Evolutionary conservation across 805 yeast species (phyloP), one percentile per base, ranked within the genome.

Genomic region (Metschnikowia shivogae): DNA sequence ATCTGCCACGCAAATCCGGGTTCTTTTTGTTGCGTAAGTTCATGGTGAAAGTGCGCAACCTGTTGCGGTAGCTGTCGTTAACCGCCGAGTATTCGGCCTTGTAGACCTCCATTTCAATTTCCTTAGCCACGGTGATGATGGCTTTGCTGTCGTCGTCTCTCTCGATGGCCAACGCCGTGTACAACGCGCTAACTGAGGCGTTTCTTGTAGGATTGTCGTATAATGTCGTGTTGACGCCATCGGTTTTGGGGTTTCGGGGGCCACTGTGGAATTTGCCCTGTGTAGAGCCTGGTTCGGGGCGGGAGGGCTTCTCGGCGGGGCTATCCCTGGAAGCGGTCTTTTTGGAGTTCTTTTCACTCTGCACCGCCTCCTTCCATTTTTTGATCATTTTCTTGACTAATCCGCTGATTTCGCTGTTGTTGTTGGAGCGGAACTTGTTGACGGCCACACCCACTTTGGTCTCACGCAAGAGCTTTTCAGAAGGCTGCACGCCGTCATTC

Each of bases 381-480:
- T 81, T 78, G 56, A 93, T 89, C 70, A 90, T 86, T 54, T 80
- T 81, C 63, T 86, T 87, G 31, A 92, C 98, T 34, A 86, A 67
- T 2, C 74, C 66, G 10, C 84, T 72, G 37, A 93, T 77, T 54
- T 89, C 95, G 19, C 76, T 50, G 63, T 86, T 87, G 27, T 67
- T 59, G 38, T 82, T 80, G 7, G 86, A 68, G 52, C 96, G 80
- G 58, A 86, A 80, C 65, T 88, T 89, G 69, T 93, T 93, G 34
- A 93, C 97, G 7, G 90, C 92, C 13, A 93, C 92, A 52, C 99
- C 99, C n/a, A 93, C 92, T 64, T 89, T 89, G 7, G 99, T 93
- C 59, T 92, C 95, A 58, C 97, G 78, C 42, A 92, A 73, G 30
- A 92, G 72, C 61, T 82, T 79, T 60, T 92, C 98, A 1, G 95